These are phyloP conservation scores for Scleroderma citrinum DNA, from an alignment of 768 basidiomycete species.

Conservation along the genomic window DNA sequence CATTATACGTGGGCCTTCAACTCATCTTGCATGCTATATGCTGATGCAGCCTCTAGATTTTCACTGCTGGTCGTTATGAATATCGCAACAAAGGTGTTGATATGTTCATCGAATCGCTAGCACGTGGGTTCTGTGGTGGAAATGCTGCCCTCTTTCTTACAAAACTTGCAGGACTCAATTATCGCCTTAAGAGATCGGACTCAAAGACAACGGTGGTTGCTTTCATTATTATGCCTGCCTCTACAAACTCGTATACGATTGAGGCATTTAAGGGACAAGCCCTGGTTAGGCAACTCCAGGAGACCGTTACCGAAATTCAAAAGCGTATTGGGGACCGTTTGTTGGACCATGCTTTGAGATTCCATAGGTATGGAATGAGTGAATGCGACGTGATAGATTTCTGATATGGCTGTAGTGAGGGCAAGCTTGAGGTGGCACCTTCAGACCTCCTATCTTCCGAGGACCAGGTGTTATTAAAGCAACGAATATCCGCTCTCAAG, in stretches of 20 bases:
- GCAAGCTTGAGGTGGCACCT: constrained; percentile 66
- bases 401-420: constrained; percentile 44
- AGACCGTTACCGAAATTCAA: constrained; percentile 95
- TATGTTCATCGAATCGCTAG: constrained; percentile 99
- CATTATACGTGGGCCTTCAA: constrained; percentile 54
- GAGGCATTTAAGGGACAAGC: constrained; percentile 97
- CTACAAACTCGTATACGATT: constrained; percentile 94
- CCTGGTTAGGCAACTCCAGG: constrained; percentile 92
- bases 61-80: constrained; percentile 98
- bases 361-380: constrained; percentile 64
- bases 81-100: constrained; percentile 99
- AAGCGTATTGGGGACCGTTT: constrained; percentile 86
- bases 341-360: constrained; percentile 91
- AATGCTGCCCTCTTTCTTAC: neutral
- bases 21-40: constrained; percentile 16
- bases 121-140: constrained; percentile 47
- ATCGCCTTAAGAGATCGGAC: constrained; percentile 52
- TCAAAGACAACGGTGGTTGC: constrained; percentile 87
- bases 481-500: constrained; percentile 94
- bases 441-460: constrained; percentile 80
- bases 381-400: neutral
- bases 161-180: constrained; percentile 48
- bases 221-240: constrained; percentile 97
- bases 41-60: constrained; percentile 54
- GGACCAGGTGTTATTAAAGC: constrained; percentile 91